Conservation (phyloP, 106 monocot species). For the Dendrobium catenatum region DNA sequence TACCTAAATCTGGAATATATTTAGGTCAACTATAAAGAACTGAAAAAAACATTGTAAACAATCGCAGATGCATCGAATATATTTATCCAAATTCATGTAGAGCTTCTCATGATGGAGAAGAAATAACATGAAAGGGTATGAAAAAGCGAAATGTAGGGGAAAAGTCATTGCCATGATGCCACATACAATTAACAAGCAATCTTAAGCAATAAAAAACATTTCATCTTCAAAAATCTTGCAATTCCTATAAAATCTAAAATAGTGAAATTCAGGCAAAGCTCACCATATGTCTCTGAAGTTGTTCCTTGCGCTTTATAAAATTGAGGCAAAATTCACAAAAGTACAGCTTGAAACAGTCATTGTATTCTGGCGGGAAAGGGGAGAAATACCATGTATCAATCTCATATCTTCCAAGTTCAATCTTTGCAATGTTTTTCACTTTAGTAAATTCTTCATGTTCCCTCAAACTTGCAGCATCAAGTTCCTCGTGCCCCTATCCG, state of each 20-base stretch:
- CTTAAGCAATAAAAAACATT: background rate
- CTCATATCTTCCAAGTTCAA: slow-evolving; percentile 98
- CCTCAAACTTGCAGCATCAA: slow-evolving; percentile 90
- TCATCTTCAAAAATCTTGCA: background rate
- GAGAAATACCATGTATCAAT: slow-evolving; percentile 99
- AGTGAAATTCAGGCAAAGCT: slow-evolving; percentile 20
- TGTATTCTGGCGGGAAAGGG: slow-evolving; percentile 15
- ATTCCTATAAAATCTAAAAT: background rate
- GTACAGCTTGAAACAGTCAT: slow-evolving; percentile 73
- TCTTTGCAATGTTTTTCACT: slow-evolving; percentile 95
- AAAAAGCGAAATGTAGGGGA: background rate
- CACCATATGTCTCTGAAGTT: slow-evolving; percentile 98
- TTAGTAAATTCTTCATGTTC: slow-evolving; percentile 98
- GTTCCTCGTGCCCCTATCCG: slow-evolving; percentile 81
- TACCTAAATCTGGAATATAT: background rate
- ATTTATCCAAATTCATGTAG: background rate
- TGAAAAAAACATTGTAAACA: background rate
- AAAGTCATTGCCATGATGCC: background rate
- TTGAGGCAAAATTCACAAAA: slow-evolving; percentile 99
- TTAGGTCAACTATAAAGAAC: background rate
- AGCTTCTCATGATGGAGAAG: background rate
- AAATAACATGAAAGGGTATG: background rate
- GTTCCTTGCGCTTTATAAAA: slow-evolving; percentile 99
- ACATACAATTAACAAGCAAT: background rate
- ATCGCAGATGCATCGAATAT: background rate